phyloP scores from a whole-genome alignment of 352 stramenopile species.

The Lagenidium giganteum region DNA sequence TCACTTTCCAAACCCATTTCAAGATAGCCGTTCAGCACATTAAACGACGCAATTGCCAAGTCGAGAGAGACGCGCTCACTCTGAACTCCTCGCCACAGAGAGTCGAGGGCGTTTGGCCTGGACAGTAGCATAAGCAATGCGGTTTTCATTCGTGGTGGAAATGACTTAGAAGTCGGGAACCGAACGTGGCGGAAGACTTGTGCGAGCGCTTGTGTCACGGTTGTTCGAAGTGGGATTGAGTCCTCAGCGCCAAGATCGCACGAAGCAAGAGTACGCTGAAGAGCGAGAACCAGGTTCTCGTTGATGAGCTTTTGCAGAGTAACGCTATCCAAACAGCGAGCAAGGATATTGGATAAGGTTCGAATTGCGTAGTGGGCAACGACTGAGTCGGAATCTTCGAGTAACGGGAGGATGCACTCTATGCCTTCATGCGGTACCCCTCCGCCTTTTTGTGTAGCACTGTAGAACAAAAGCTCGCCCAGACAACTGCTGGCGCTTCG shows the following conservation, averaged over 20 bases:
- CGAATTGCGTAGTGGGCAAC: constrained; percentile 51
- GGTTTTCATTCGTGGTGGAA: constrained; percentile 21
- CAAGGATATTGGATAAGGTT: constrained; percentile 61
- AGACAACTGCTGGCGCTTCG: constrained; percentile 37
- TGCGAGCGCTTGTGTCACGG: constrained; percentile 36
- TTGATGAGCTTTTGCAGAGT: constrained; percentile 31
- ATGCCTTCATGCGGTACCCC: constrained; percentile 26
- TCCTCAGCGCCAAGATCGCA: background rate
- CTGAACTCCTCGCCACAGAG: constrained; percentile 35
- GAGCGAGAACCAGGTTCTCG: constrained; percentile 26
- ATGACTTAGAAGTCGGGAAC: constrained; percentile 13
- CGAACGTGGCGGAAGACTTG: constrained; percentile 54
- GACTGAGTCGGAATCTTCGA: constrained; percentile 35
- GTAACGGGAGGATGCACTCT: constrained; percentile 22
- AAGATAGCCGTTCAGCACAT: constrained; percentile 58
- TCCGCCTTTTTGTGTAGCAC: constrained; percentile 49
- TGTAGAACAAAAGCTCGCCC: constrained; percentile 73
- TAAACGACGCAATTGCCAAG: constrained; percentile 48
- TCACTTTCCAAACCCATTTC: constrained; percentile 30
- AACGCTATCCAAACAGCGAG: constrained; percentile 22
- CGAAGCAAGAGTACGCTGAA: constrained; percentile 2
- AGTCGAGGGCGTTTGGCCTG: constrained; percentile 27
- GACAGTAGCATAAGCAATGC: constrained; percentile 32
- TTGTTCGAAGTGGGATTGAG: constrained; percentile 23
- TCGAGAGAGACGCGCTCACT: constrained; percentile 11